Evolutionary conservation across 2,329 filamentous ascomycete genomes (phyloP), one percentile per base, ranked within the genome.

Genomic region (Ambrosiella beaveri): DNA sequence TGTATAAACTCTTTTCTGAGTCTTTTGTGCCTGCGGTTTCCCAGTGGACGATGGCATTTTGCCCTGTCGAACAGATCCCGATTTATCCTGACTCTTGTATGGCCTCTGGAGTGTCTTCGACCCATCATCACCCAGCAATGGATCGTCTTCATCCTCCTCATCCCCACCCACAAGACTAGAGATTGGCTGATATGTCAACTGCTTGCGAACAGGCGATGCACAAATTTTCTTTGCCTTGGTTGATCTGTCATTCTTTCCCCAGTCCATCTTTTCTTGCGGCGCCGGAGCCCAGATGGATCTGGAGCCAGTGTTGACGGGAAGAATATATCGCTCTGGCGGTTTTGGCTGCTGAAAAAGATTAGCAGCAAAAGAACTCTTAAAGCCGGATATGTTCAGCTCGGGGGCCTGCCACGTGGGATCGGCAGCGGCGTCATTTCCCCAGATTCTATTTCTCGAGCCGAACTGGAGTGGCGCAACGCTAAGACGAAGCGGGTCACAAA

Each of bases 281-380:
- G 61, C 61, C 1, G 65, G 63, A 11, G 67, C 65, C 68, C 69
- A 70, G 39, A 70, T 69, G 2, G 69, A 71, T n/a, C 57, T 64
- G 35, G 65, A 44, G 1, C 65, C 64, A 36, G 63, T 64, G 61
- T 69, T 62, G 17, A 64, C 62, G 19, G 69, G 65, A 61, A 66
- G 64, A n/a, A 68, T 59, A 61, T 69, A 67, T 64, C 68, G 64
- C 62, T 69, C 64, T 13, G 47, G 45, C n/a, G 56, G n/a, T 38
- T 50, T 44, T 36, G 45, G 47, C n/a, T 59, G 15, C 39, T 56
- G 51, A 39, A 60, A 60, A 8, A 62, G 52, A 53, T 56, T 56
- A 2, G 60, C 54, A 2, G 56, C 60, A 52, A 60, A 61, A 6
- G 62, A 60, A 55, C 60, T 62, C 52, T 60, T 57, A 51, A 60